These are phyloP conservation scores for Aspergillus ibericus DNA, from an alignment of 2,329 filamentous ascomycete genomes.

Conservation along the genomic window DNA sequence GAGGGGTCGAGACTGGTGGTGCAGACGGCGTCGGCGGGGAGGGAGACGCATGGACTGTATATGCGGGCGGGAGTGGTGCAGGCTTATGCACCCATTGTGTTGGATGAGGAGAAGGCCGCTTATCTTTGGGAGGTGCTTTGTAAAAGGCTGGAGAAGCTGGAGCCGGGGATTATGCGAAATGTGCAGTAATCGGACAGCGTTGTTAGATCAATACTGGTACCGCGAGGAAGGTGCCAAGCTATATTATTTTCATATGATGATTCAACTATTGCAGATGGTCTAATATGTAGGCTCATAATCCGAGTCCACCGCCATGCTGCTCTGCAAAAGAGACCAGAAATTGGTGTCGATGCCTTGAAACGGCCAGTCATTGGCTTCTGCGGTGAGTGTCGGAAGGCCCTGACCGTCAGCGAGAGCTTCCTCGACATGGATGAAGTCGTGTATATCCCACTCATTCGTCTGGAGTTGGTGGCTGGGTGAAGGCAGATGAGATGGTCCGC, in stretches of 20 bases:
- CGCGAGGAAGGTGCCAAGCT: no score
- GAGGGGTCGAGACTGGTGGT: not conserved
- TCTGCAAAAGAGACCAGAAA: not conserved
- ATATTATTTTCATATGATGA: no score
- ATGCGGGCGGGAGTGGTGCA: conserved; percentile 1
- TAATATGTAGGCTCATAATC: not conserved
- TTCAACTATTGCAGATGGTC: no score
- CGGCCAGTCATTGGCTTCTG: not conserved
- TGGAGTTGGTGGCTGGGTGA: not conserved
- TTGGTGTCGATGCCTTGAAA: not conserved
- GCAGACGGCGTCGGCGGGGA: not conserved
- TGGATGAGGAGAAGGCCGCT: not conserved
- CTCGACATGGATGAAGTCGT: not conserved
- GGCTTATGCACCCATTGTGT: not conserved
- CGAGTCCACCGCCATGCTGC: not conserved
- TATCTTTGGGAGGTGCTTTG: not conserved
- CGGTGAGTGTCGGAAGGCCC: not conserved
- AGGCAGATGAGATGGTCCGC: no score
- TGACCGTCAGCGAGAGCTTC: not conserved
- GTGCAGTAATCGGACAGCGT: not conserved
- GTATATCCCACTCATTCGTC: not conserved
- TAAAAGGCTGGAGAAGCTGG: not conserved
- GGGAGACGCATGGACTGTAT: not conserved
- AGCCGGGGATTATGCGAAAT: not conserved
- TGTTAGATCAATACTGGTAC: no score